Percentiles rank a stretch among this genome's conserved stretches.
phyloP scores from a whole-genome alignment of 2,329 filamentous ascomycete species.

The Fusarium lyarnte region DNA sequence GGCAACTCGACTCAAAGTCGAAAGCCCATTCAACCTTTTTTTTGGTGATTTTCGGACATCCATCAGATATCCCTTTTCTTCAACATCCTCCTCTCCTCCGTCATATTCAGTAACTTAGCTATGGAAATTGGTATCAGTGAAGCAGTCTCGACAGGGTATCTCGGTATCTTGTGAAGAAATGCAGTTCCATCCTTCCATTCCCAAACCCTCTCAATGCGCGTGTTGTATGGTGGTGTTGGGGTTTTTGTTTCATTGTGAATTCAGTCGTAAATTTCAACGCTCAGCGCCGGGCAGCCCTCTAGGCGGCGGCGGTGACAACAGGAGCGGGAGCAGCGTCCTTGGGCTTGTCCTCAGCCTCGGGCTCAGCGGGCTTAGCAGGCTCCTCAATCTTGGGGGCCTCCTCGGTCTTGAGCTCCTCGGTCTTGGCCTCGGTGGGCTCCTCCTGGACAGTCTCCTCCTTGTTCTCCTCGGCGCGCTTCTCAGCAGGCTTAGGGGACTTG shows the following conservation, averaged over 20 bases:
- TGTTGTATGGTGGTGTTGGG: slow-evolving; percentile 41
- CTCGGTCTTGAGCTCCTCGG: slow-evolving; percentile 50
- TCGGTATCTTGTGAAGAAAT: slow-evolving; percentile 63
- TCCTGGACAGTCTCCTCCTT: slow-evolving; percentile 51
- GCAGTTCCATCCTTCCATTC: slow-evolving; percentile 62
- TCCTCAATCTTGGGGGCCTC: slow-evolving; percentile 63
- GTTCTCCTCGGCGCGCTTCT: slow-evolving; percentile 48
- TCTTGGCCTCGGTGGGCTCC: slow-evolving; percentile 52
- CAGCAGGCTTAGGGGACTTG: slow-evolving; percentile 54
- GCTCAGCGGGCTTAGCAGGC: slow-evolving; percentile 52
- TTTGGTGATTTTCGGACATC: slow-evolving; percentile 32
- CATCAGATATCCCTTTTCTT: slow-evolving; percentile 26
- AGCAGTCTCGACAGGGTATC: slow-evolving; percentile 65
- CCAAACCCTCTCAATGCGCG: slow-evolving; percentile 54
- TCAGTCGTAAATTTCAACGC: slow-evolving; percentile 40
- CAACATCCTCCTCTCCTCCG: slow-evolving; percentile 28
- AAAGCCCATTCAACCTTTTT: slow-evolving; percentile 30
- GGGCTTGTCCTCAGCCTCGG: slow-evolving; percentile 54
- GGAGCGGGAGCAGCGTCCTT: slow-evolving; percentile 55
- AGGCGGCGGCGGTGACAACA: slow-evolving; percentile 62
- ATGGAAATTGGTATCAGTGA: slow-evolving; percentile 55
- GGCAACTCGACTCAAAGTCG: slow-evolving; percentile 32
- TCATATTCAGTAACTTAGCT: slow-evolving; percentile 40
- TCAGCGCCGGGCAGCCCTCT: slow-evolving; percentile 47
- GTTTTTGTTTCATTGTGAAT: slow-evolving; percentile 39